Percentiles rank a stretch among this genome's conserved stretches.
These are phyloP conservation scores for Russula ochroleuca DNA, from an alignment of 768 basidiomycete species.

Conservation along the genomic window DNA sequence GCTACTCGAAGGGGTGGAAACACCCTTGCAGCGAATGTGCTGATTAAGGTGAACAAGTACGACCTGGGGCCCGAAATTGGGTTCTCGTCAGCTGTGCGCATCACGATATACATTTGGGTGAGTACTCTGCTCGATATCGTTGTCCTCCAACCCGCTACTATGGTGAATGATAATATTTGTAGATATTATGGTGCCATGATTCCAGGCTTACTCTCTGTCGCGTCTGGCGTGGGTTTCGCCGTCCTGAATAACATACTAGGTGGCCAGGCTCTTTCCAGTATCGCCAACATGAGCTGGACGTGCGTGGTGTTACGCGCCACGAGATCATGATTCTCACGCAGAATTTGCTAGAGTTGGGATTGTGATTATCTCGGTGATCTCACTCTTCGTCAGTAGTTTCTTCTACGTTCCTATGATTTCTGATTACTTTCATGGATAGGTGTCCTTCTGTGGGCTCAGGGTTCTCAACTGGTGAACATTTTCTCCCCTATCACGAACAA, in stretches of 20 bases:
- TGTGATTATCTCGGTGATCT: conserved; percentile 66
- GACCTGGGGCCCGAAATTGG: conserved; percentile 74
- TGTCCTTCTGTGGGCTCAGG: conserved; percentile 64
- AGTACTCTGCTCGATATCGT: conserved; percentile 29
- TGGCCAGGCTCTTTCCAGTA: conserved; percentile 55
- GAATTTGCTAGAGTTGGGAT: conserved; percentile 54
- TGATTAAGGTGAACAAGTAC: conserved; percentile 35
- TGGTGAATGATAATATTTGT: conserved; percentile 19
- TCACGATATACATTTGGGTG: conserved; percentile 59
- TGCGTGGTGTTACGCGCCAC: conserved; percentile 30
- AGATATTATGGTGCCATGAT: conserved; percentile 55
- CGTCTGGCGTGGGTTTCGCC: conserved; percentile 53
- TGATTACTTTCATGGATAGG: conserved; percentile 33
- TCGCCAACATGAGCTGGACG: conserved; percentile 50
- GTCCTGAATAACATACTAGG: conserved; percentile 61
- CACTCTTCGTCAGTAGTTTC: conserved; percentile 43
- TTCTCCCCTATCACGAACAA: not conserved
- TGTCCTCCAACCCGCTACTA: not conserved
- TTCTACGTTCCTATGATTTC: not conserved
- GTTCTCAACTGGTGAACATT: conserved; percentile 50
- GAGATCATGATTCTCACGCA: not conserved
- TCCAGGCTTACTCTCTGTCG: conserved; percentile 45
- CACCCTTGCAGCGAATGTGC: not conserved
- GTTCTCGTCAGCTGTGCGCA: conserved; percentile 78
- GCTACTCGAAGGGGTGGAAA: not conserved